Conservation (phyloP, 768 basidiomycete genomes). For the Auricularia sp. region DNA sequence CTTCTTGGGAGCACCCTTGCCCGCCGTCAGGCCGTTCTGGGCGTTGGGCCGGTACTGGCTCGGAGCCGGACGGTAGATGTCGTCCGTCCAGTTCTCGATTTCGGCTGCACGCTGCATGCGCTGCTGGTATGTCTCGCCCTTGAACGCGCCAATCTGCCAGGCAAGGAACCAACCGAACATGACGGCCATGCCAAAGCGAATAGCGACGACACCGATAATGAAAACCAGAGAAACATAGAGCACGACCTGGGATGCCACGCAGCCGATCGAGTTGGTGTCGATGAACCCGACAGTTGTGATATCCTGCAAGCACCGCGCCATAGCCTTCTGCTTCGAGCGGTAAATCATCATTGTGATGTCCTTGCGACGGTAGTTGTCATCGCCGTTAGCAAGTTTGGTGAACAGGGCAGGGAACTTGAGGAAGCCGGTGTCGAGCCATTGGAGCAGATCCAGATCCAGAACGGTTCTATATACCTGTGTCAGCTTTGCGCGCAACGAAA, state of each 20-base stretch:
- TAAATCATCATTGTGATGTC: conserved; percentile 84
- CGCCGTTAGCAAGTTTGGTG: conserved; percentile 58
- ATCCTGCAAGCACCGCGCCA: conserved; percentile 81
- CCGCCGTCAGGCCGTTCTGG: conserved; percentile 38
- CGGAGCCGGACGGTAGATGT: conserved; percentile 92
- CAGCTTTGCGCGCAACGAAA: not conserved
- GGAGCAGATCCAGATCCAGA: conserved; percentile 78
- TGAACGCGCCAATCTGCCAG: conserved; percentile 91
- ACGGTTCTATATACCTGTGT: conserved; percentile 46
- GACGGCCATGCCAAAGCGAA: conserved; percentile 94
- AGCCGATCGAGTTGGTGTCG: conserved; percentile 89
- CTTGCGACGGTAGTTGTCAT: conserved; percentile 66
- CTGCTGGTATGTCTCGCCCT: conserved; percentile 84
- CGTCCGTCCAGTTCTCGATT: conserved; percentile 94
- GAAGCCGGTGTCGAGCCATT: conserved; percentile 73
- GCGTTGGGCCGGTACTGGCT: conserved; percentile 86
- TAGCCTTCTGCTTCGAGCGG: conserved; percentile 53
- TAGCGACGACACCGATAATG: conserved; percentile 92
- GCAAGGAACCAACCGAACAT: conserved; percentile 97
- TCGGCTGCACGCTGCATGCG: conserved; percentile 81
- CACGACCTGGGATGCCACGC: conserved; percentile 89
- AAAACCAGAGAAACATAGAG: conserved; percentile 92
- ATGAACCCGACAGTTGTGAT: conserved; percentile 84
- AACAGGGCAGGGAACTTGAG: conserved; percentile 80
- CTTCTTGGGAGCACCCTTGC: conserved; percentile 35